phyloP scores from a whole-genome alignment of 2,329 filamentous ascomycete species.

The Cladophialophora immunda region DNA sequence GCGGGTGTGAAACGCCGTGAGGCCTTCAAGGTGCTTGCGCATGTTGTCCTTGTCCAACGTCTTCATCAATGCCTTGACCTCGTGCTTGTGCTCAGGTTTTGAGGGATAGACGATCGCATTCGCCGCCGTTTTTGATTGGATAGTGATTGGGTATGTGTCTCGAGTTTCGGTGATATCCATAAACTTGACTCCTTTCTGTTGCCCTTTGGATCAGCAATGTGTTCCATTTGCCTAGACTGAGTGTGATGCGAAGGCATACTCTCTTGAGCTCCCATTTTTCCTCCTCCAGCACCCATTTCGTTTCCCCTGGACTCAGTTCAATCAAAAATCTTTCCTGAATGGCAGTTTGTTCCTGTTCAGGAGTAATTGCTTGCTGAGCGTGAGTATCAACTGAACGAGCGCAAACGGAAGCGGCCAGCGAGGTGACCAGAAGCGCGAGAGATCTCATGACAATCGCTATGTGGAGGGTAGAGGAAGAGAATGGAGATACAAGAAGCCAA shows the following conservation, averaged over 20 bases:
- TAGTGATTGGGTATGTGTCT: constrained; percentile 64
- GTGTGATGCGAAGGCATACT: constrained; percentile 59
- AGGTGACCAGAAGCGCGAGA: constrained; percentile 45
- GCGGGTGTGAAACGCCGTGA: constrained; percentile 67
- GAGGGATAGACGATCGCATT: constrained; percentile 68
- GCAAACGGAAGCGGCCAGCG: constrained; percentile 46
- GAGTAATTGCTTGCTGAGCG: constrained; percentile 45
- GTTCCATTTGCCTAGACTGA: constrained; percentile 11
- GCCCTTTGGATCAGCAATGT: constrained; percentile 11
- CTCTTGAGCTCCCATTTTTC: constrained; percentile 92
- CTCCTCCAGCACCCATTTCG: constrained; percentile 87
- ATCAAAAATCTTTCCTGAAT: constrained; percentile 72
- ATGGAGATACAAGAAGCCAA: neutral
- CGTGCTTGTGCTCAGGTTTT: constrained; percentile 70
- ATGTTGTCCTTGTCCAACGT: constrained; percentile 79
- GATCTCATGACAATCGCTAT: constrained; percentile 49
- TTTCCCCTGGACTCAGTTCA: constrained; percentile 84
- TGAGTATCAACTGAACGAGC: constrained; percentile 42
- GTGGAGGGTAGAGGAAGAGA: neutral
- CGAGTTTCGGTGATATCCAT: constrained; percentile 89
- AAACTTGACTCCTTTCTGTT: constrained; percentile 82
- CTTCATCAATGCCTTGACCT: constrained; percentile 72
- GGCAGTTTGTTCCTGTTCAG: constrained; percentile 15
- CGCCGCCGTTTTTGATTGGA: constrained; percentile 49
- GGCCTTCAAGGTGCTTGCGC: constrained; percentile 76